Evolutionary conservation across 768 basidiomycete genomes (phyloP).

Genomic region (Mrakia frigida): DNA sequence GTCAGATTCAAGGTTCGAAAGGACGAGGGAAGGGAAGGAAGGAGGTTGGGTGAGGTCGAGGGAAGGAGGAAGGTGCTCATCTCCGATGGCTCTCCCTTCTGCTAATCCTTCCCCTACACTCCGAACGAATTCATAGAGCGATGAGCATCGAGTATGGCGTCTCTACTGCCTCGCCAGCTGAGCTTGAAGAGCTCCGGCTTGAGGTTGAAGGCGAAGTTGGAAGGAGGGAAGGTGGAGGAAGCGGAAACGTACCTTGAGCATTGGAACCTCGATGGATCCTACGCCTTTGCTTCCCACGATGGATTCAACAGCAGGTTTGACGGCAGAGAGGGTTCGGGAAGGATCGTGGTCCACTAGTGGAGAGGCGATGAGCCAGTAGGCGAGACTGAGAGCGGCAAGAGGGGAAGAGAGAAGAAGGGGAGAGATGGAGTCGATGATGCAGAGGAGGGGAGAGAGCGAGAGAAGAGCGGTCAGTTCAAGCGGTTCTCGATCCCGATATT

Average conservation of each 20-base stretch:
- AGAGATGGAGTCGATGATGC: no score
- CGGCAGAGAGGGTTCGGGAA: constrained; percentile 64
- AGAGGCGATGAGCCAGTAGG: constrained; percentile 84
- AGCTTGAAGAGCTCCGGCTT: no score
- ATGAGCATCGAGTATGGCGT: no score
- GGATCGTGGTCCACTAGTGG: constrained; percentile 76
- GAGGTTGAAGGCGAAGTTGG: no score
- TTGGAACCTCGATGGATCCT: constrained; percentile 67
- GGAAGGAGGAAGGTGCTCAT: not conserved
- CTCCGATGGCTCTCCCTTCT: not conserved
- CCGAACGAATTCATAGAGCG: no score
- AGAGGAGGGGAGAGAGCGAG: not conserved
- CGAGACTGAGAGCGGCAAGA: constrained; percentile 49
- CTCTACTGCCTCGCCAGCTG: no score
- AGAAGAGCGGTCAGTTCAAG: not conserved
- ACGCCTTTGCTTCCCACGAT: constrained; percentile 46
- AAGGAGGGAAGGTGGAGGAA: not conserved
- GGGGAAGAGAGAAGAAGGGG: not conserved
- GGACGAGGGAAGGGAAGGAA: not conserved
- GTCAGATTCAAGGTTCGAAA: not conserved
- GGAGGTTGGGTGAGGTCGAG: no score
- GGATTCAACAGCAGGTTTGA: constrained; percentile 53
- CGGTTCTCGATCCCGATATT: no score
- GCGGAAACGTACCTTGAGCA: constrained; percentile 73
- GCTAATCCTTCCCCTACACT: no score